Base-by-base conservation (phyloP, 805 yeast genomes). In the Cyberlindnera sargentensis region DNA sequence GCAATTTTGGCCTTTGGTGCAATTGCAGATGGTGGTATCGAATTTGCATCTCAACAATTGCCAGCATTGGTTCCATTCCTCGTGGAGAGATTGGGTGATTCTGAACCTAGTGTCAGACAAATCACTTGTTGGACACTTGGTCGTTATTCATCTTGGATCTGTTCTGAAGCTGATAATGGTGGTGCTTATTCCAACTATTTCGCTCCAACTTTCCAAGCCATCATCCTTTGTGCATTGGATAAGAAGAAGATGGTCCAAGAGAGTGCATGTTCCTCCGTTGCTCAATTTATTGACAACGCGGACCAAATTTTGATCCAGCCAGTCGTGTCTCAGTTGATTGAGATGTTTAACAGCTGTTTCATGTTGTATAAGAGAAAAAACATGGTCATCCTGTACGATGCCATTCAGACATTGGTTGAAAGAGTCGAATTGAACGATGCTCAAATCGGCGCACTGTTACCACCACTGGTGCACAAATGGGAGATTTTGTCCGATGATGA, bases 91-190 rank as follows among this genome's bases (percentile, higher is more conserved):
- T 66, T 90, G 46, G 70, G 71, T 42, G 97, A 90, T 61, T 55
- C 63, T 4, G 83, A 89, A 63, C 82, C 95, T 7, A 76, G 95
- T 23, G 95, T 93, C 4, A 75, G 98, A 51, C 95, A 88, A 62
- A 93, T 93, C 41, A 70, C 96, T 0, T 91, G 98, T 67, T 93
- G 99, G 99, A 86, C 98, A 0, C 66, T 93, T 37, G 83, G 95
- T 36, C 73, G 98, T 44, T 93, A 83, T 60, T 75, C 93, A 0
- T 56, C 74, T 3, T 89, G 96, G 95, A 82, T 91, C 24, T 76
- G 86, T 40, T 71, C 72, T 5, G 87, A 84, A 57, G 84, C 85
- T 1, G 71, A 68, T 44, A 70, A 67, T 36, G 77, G 79, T 36
- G 83, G 85, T 8, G 66, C 74, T 27, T 84, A 76, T 58, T 73